Percentiles rank a stretch among this genome's conserved stretches.
These are phyloP conservation scores for Plasmodium yoelii DNA, from an alignment of 169 alveolate species.

Conservation along the genomic window DNA sequence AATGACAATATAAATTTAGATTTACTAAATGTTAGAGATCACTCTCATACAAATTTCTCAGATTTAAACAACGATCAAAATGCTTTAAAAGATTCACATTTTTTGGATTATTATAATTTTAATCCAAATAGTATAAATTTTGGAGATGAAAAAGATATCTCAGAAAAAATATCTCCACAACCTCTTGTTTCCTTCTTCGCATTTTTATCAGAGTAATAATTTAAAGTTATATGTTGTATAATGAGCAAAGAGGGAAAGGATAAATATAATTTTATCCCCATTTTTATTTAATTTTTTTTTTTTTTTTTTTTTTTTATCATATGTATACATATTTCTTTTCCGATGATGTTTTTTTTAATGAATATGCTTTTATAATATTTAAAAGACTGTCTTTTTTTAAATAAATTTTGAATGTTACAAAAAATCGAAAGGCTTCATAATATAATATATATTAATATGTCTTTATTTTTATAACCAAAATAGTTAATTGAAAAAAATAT, in stretches of 20 bases:
- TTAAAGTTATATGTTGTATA: too few relatives aligned
- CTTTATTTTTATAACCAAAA: conserved; percentile 22
- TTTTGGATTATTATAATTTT: conserved; percentile 53
- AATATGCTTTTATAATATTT: too few relatives aligned
- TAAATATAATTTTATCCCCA: too few relatives aligned
- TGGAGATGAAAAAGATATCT: conserved; percentile 20
- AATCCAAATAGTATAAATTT: conserved; percentile 8
- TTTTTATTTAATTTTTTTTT: too few relatives aligned
- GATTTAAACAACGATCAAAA: conserved; percentile 3
- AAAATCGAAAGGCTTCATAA: too few relatives aligned
- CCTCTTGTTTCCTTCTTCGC: conserved; percentile 60
- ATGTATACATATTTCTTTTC: too few relatives aligned
- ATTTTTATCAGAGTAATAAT: conserved; percentile 30
- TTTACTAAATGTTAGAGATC: conserved; percentile 14
- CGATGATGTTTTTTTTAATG: too few relatives aligned
- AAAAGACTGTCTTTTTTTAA: too few relatives aligned
- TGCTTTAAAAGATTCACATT: conserved; percentile 26
- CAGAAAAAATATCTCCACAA: conserved; percentile 39
- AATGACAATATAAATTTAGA: conserved; percentile 17
- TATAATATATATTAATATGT: too few relatives aligned
- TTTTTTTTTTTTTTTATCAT: too few relatives aligned
- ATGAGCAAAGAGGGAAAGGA: too few relatives aligned
- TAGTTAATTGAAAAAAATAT: conserved; percentile 2
- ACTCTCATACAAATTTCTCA: neutral
- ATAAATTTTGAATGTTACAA: too few relatives aligned